These are phyloP conservation scores for Aulographum hederae DNA, from an alignment of 2,329 filamentous ascomycete species.

Conservation along the genomic window DNA sequence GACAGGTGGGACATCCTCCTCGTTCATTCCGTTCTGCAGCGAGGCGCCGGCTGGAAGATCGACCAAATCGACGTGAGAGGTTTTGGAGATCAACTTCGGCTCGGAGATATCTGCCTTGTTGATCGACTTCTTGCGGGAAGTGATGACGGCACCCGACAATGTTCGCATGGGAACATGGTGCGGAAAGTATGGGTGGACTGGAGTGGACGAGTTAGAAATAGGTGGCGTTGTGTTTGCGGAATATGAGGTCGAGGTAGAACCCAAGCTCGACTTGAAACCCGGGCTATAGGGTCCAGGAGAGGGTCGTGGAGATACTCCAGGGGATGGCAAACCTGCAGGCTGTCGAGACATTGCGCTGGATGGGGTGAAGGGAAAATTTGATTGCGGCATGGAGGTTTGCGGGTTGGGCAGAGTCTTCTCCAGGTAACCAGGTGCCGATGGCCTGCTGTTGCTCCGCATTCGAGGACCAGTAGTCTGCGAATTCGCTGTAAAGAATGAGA, in stretches of 20 bases:
- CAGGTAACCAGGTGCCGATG: too few species aligned
- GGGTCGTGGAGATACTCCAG: too few species aligned
- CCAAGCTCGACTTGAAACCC: too few species aligned
- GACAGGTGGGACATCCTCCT: slow-evolving; percentile 28
- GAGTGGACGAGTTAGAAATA: slow-evolving; percentile 26
- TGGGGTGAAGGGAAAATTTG: too few species aligned
- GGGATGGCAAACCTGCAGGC: too few species aligned
- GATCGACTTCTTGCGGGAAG: slow-evolving; percentile 34
- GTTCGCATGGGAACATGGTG: slow-evolving; percentile 8
- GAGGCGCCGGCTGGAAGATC: slow-evolving; percentile 37
- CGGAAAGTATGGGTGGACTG: slow-evolving; percentile 7
- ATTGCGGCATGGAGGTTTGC: too few species aligned
- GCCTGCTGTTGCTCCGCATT: too few species aligned
- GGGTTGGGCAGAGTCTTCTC: too few species aligned
- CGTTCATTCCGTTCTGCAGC: slow-evolving; percentile 29
- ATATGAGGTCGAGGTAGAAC: slow-evolving; percentile 27
- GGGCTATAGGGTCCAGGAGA: too few species aligned
- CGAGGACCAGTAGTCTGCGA: too few species aligned
- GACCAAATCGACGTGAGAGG: slow-evolving; percentile 39
- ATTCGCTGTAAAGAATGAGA: too few species aligned
- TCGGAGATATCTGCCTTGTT: slow-evolving; percentile 45
- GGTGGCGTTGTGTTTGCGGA: slow-evolving; percentile 36
- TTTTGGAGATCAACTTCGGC: slow-evolving; percentile 34
- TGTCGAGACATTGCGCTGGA: too few species aligned
- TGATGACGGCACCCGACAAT: slow-evolving; percentile 6